Conservation (phyloP, 2,329 filamentous ascomycete genomes). For the Aspergillus sp. region DNA sequence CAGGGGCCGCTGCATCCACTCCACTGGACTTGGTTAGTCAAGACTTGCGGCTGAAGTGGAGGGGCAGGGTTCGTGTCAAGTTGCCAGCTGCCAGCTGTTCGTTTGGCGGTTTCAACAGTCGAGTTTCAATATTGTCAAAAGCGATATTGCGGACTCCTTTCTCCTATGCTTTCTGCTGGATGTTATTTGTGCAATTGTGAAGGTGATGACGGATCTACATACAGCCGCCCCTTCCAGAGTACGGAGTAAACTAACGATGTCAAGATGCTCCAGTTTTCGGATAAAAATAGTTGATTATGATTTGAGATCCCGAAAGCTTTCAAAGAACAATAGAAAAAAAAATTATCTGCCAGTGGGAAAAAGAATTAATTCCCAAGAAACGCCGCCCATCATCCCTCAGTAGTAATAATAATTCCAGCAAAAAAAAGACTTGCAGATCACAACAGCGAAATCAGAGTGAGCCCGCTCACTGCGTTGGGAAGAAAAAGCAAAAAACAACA, state of each 20-base stretch:
- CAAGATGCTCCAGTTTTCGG: background rate
- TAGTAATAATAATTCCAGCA: background rate
- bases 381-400: background rate
- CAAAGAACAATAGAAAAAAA: background rate
- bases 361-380: background rate
- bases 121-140: no score
- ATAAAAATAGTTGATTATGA: constrained; percentile 5
- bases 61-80: background rate
- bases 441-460: background rate
- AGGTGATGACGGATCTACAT: background rate
- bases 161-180: background rate
- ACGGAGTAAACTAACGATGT: background rate
- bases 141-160: background rate
- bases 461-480: background rate
- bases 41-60: background rate
- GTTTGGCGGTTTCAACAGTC: no score
- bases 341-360: background rate
- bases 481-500: background rate
- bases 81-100: no score
- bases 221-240: background rate
- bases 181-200: background rate
- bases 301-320: background rate
- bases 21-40: background rate
- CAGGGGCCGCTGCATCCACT: background rate
- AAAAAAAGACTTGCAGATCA: background rate